Base-by-base conservation (phyloP, 208 protist genomes). In the Crithidia fasciculata region DNA sequence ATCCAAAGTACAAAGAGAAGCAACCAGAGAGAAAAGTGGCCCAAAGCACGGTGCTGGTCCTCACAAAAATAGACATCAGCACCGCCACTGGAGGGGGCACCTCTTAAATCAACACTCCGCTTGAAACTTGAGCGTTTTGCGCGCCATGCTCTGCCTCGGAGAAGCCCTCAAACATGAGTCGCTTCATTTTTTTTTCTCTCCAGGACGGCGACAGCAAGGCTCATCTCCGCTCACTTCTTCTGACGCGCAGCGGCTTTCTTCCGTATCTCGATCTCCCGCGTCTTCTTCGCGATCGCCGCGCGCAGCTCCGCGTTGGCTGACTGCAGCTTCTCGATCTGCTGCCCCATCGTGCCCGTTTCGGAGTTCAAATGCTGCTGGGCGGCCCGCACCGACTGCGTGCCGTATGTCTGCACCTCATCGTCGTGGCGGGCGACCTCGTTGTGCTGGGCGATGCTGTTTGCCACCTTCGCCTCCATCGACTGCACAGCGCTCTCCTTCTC, bases 401-500 rank as follows among this genome's bases (percentile, higher is more conserved):
- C 37, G 4, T 64, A 70, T 9, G 76, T 71, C 43, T 79, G 84
- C 41, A 86, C 39, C 49, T 72, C 76, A 53, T 91, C 90, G 45
- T 90, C 82, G 50, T 93, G 66, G 4, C 82, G 78, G 18, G 70
- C 81, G 13, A 78, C 71, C 50, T 80, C 79, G 61, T 93, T 93
- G 69, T 92, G 80, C 19, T 60, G 69, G 28, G 81, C 78, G 41
- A 88, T 82, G 63, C 83, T 85, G 39, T 80, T 78, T 8, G 69
- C 54, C 67, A 96, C 47, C 67, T 89, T 95, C 55, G 87, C 86
- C 57, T 96, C 88, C 44, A 95, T 78, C 18, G 91, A 82, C 59
- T 95, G 79, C 73, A 97, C 82, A 9, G 83, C 87, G 55, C 79
- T 84, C 69, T 95, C 91, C 83, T 96, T 96, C 78, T 97, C 93